These are phyloP conservation scores for Pythium scleroteichum DNA, from an alignment of 352 stramenopile genomes.

Conservation along the genomic window DNA sequence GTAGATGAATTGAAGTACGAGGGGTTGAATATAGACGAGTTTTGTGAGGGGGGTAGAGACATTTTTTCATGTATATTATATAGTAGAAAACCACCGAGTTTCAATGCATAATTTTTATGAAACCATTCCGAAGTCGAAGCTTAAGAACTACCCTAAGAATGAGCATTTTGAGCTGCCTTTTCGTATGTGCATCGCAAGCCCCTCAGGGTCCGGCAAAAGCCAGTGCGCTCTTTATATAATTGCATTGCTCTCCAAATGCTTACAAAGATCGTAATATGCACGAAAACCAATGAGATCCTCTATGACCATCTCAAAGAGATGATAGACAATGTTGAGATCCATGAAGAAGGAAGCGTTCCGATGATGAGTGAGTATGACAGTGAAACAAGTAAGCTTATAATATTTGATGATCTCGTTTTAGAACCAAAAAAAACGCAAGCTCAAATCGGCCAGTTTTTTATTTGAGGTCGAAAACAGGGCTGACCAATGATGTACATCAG, in stretches of 20 bases:
- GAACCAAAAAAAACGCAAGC: no score
- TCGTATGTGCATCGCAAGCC: slow-evolving; percentile 14
- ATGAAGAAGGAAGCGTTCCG: no score
- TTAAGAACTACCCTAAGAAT: slow-evolving; percentile 21
- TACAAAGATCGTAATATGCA: no score
- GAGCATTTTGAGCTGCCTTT: slow-evolving; percentile 21
- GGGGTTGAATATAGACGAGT: slow-evolving; percentile 17
- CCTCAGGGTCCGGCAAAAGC: slow-evolving; percentile 10
- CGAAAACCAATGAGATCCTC: no score
- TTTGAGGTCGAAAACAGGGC: slow-evolving; percentile 9
- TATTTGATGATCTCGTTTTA: no score
- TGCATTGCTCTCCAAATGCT: no score
- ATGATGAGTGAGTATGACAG: no score
- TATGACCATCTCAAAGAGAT: no score
- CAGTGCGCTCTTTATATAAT: slow-evolving; percentile 16
- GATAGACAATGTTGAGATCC: no score
- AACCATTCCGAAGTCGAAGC: slow-evolving; percentile 18
- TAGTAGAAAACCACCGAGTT: no score
- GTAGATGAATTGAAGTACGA: slow-evolving; percentile 19
- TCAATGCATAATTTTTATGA: slow-evolving; percentile 23
- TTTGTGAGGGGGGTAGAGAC: slow-evolving; percentile 11
- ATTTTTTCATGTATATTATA: slow-evolving; percentile 16
- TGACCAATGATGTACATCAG: slow-evolving; percentile 20
- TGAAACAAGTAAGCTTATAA: no score
- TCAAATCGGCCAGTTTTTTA: no score